Base-by-base conservation (phyloP, 1,284 basidiomycete genomes). In the Ganoderma lucidum region DNA sequence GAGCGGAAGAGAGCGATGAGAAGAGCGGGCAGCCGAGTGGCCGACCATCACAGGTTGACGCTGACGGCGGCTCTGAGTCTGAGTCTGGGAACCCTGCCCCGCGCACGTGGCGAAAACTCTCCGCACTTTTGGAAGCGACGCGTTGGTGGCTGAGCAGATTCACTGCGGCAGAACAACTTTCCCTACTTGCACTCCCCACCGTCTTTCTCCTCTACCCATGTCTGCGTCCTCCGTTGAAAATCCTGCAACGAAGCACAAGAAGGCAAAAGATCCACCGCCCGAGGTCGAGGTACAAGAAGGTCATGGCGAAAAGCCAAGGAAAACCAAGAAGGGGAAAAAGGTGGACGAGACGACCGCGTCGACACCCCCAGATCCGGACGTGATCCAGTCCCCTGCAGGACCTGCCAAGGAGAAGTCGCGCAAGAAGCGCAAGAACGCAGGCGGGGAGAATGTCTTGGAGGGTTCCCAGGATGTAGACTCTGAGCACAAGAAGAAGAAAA, bases 401-500 rank as follows among this genome's bases (percentile, higher is more conserved):
- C 23, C 60, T 1, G 45, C 58, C 62, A 67, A 73, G 65, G 63
- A 64, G 37, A 67, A 68, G 63, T 70, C 71, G 60, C 44, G 42
- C 51, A 75, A 75, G 69, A 71, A 72, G 65, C 68, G 69, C 32
- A 73, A 72, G 56, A 64, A 63, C 44, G 48, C 55, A n/a, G 60
- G 44, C 12, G 68, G 64, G 3, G 65, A 62, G 53, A 60, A 63
- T 28, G 41, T 2, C 17, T 15, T n/a, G 23, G 66, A 58, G 12
- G 14, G n/a, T n/a, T 48, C 41, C 42, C 32, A 51, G 63, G 3
- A 66, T 32, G 10, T 35, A 17, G 65, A 70, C 37, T 45, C 17
- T 19, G n/a, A 66, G 28, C 42, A 53, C 42, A 55, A 70, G 68
- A 69, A 73, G 71, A 76, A 75, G 69, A 71, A 72, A 58, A 75